These are phyloP conservation scores for Phytophthora boehmeriae DNA, from an alignment of 352 stramenopile genomes.

Conservation along the genomic window DNA sequence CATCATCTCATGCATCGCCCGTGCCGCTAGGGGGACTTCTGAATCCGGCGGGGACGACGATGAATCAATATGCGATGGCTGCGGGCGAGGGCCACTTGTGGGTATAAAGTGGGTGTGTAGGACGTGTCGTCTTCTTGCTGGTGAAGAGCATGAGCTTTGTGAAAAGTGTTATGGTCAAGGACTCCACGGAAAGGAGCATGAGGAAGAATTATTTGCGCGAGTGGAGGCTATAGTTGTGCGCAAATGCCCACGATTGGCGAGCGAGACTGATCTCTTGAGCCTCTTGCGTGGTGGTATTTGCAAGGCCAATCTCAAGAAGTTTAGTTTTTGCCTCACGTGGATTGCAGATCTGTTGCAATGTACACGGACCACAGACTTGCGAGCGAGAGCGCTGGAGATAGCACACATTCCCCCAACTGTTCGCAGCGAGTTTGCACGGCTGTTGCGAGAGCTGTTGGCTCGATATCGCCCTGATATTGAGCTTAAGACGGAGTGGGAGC, in stretches of 20 bases:
- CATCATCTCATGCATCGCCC: conserved; percentile 26
- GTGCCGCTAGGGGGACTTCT: conserved; percentile 14
- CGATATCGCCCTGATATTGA: conserved; percentile 72
- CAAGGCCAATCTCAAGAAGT: conserved; percentile 85
- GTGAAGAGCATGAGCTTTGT: conserved; percentile 64
- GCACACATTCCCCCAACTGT: conserved; percentile 71
- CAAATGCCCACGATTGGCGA: conserved; percentile 57
- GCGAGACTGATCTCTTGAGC: conserved; percentile 59
- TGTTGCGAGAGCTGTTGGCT: conserved; percentile 59
- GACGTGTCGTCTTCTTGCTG: conserved; percentile 54
- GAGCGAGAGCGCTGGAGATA: conserved; percentile 71
- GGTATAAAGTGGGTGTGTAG: conserved; percentile 73
- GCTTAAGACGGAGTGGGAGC: conserved; percentile 74
- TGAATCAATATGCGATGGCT: conserved; percentile 69
- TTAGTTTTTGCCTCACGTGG: conserved; percentile 82
- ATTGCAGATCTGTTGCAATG: conserved; percentile 76
- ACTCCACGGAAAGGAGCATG: conserved; percentile 71
- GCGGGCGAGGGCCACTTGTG: conserved; percentile 53
- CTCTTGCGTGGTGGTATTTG: conserved; percentile 76
- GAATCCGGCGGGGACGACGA: conserved; percentile 46
- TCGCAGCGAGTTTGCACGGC: conserved; percentile 67
- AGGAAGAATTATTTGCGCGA: conserved; percentile 63
- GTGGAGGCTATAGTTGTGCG: conserved; percentile 69
- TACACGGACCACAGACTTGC: conserved; percentile 64
- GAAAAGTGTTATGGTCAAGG: conserved; percentile 82